A percentile compares a stretch with the other conserved stretches of the same genome.
Conservation (phyloP, 2,329 filamentous ascomycete genomes). For the Arthrobotrys musiformis region DNA sequence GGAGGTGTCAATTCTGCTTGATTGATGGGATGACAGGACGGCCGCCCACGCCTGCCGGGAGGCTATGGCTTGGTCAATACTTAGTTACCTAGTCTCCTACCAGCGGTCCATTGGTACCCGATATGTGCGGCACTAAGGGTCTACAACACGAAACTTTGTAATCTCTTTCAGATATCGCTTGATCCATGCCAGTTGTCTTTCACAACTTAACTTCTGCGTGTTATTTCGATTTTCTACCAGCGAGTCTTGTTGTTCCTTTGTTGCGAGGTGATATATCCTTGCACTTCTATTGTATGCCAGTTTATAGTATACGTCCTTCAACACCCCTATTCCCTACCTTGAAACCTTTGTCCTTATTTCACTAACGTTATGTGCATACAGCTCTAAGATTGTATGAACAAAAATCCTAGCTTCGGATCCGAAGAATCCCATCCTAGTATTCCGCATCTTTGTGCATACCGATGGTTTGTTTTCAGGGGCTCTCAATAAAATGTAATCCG, state of each 20-base stretch:
- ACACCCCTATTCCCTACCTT: neutral
- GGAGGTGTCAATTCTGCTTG: neutral
- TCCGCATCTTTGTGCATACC: neutral
- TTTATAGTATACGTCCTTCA: neutral
- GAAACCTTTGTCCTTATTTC: neutral
- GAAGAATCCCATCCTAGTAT: neutral
- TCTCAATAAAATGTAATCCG: neutral
- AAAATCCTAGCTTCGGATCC: too few relatives aligned
- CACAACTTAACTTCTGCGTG: too few relatives aligned
- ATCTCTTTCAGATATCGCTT: conserved; percentile 7
- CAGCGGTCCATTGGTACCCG: too few relatives aligned
- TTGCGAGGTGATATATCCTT: conserved; percentile 1
- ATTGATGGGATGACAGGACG: conserved; percentile 4
- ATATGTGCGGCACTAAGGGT: neutral
- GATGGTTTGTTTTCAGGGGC: neutral
- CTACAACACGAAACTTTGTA: neutral
- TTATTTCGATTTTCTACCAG: neutral
- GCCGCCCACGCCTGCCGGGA: neutral
- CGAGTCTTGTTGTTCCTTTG: neutral
- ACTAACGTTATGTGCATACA: neutral
- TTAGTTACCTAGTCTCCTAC: too few relatives aligned
- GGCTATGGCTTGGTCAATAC: neutral
- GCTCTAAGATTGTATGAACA: neutral
- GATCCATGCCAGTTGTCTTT: neutral
- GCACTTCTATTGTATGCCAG: too few relatives aligned